phyloP scores from a whole-genome alignment of 1,139 yeast genomes.

The Saccharomyces hybrid region DNA sequence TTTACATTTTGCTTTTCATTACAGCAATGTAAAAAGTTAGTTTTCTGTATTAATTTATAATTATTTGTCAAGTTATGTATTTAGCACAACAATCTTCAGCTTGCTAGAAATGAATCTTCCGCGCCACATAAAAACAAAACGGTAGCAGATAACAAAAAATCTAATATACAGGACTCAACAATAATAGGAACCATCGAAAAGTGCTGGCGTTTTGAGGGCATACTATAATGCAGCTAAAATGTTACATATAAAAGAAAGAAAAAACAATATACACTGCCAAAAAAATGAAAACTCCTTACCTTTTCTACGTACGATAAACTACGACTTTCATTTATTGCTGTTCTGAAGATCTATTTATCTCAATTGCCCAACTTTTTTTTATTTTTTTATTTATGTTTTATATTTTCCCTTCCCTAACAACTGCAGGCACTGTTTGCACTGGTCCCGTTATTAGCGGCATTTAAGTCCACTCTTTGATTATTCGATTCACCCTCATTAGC shows the following conservation, averaged over 20 bases:
- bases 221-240: no score
- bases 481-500: slow-evolving; percentile 1
- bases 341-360: not conserved
- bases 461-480: slow-evolving; percentile 4
- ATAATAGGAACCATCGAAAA: no score
- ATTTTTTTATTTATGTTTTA: not conserved
- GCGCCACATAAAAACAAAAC: not conserved
- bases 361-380: not conserved
- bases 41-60: not conserved
- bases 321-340: not conserved
- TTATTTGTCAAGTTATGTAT: not conserved
- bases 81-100: not conserved
- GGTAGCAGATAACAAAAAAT: no score
- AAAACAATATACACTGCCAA: not conserved
- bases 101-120: not conserved
- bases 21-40: not conserved
- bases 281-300: not conserved
- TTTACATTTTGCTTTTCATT: not conserved
- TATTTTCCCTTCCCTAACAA: not conserved
- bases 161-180: no score
- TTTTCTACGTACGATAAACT: not conserved
- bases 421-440: slow-evolving; percentile 4
- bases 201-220: no score
- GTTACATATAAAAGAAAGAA: not conserved
- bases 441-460: slow-evolving; percentile 1